Evolutionary conservation across 495 filamentous ascomycete species (phyloP), one percentile per base, ranked within the genome.

Genomic region (Hypoxylon lienhwacheense): DNA sequence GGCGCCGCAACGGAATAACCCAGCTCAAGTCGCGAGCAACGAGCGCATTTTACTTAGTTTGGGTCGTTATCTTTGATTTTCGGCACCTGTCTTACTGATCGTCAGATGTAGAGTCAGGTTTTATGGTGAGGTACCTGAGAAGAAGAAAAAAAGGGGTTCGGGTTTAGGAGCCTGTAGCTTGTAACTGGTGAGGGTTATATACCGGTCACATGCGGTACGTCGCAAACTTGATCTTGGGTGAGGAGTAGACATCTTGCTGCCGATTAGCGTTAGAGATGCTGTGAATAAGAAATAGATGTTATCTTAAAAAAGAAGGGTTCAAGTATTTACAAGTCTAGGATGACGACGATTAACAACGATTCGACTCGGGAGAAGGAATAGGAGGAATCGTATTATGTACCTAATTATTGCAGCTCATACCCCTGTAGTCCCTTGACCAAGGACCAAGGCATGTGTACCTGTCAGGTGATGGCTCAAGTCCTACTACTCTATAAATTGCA

Each of bases 201-300:
- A 61, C 57, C 57, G 39, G 22, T 61, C 51, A 50, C 57, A 61
- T 7, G 57, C 57, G 1, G 57, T 61, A 5, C 57, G 57, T 34
- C 51, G 51, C 24, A 61, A 17, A 31, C 57, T 55, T 8, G 57
- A 61, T 36, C 57, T 50, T 3, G 46, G 7, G 12, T 51, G 57
- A 19, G 50, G 51, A 26, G 40, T 35, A 12, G 40, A 36, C 15
- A 29, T 17, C 44, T 44, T 53, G 1, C 42, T 21, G 15, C 25
- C 21, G 24, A 26, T n/a, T n/a, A n/a, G n/a, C 15, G 22, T 28
- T 28, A n/a, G 33, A n/a, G 7, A 31, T 3, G 22, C 17, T 35
- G n/a, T 10, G 17, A 36, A 12, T 31, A 31, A 48, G 17, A 1
- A n/a, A 19, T 37, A 4, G 33, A 17, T 7, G 7, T 36, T 48